Conservation (phyloP, 352 stramenopile genomes). For the Globisporangium camurandrum region DNA sequence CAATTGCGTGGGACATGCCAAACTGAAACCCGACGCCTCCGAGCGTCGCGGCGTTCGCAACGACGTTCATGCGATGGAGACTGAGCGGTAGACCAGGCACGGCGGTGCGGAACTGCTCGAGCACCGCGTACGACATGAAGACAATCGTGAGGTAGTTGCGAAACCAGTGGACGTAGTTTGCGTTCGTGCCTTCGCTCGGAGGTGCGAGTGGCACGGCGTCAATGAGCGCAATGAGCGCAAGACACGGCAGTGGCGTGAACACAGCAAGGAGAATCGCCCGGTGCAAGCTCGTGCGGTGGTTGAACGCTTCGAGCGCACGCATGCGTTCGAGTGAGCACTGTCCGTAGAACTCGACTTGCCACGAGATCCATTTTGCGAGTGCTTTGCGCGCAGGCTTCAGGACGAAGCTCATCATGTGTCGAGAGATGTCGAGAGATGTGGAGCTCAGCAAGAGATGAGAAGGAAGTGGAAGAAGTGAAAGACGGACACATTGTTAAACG, state of each 20-base stretch:
- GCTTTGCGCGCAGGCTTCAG: too few species aligned
- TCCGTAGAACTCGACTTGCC: slow-evolving; percentile 17
- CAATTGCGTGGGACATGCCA: slow-evolving; percentile 17
- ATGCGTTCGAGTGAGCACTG: slow-evolving; percentile 12
- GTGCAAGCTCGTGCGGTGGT: neutral
- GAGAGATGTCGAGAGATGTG: too few species aligned
- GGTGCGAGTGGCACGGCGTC: slow-evolving; percentile 6
- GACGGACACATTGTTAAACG: too few species aligned
- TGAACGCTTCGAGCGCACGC: neutral
- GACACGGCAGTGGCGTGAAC: slow-evolving; percentile 6
- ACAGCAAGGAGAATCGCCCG: slow-evolving; percentile 5
- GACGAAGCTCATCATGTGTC: too few species aligned
- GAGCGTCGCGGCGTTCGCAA: slow-evolving; percentile 14
- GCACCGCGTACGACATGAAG: slow-evolving; percentile 20
- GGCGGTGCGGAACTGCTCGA: slow-evolving; percentile 19
- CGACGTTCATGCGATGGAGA: slow-evolving; percentile 3
- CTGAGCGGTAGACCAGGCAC: slow-evolving; percentile 6
- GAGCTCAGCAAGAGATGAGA: too few species aligned
- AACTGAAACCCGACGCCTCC: slow-evolving; percentile 15
- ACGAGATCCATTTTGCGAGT: too few species aligned
- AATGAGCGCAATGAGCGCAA: slow-evolving; percentile 3
- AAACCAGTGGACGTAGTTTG: slow-evolving; percentile 7
- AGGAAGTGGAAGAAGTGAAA: too few species aligned
- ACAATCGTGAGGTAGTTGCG: slow-evolving; percentile 11
- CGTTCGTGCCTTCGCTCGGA: slow-evolving; percentile 1